Evolutionary conservation across 2,329 filamentous ascomycete species (phyloP).

Genomic region (Hortaea werneckii): DNA sequence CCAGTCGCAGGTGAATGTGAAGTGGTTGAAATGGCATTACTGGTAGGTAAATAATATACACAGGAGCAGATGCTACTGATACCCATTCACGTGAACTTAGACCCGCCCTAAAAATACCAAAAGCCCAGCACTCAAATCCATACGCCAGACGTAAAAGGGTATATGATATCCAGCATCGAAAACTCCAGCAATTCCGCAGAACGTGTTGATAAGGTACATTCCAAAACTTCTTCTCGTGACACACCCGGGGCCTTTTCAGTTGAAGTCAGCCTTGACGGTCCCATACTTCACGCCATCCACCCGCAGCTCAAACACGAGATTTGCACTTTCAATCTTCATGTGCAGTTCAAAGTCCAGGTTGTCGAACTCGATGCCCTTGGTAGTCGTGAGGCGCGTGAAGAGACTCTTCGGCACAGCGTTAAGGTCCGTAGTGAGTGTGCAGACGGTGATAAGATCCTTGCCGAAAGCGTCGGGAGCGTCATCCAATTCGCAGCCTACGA

Average conservation of each 20-base stretch:
- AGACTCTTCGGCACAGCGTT: conserved; percentile 62
- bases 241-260: conserved; percentile 33
- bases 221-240: too few species aligned
- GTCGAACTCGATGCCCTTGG: conserved; percentile 69
- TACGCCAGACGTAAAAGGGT: background rate
- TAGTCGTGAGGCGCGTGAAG: conserved; percentile 68
- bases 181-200: background rate
- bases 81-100: background rate
- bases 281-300: conserved; percentile 71
- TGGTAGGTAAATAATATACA: too few species aligned
- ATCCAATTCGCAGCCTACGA: conserved; percentile 66
- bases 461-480: conserved; percentile 45
- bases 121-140: background rate
- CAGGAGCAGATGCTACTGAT: too few species aligned
- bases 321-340: conserved; percentile 72
- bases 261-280: conserved; percentile 67
- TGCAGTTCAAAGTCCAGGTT: conserved; percentile 74
- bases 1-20: too few species aligned
- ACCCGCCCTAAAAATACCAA: background rate
- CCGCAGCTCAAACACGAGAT: conserved; percentile 66
- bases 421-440: conserved; percentile 67
- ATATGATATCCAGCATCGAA: background rate
- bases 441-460: conserved; percentile 56
- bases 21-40: too few species aligned
- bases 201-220: background rate